phyloP scores from a whole-genome alignment of 2,329 filamentous ascomycete species.

The Colletotrichum coccodes region DNA sequence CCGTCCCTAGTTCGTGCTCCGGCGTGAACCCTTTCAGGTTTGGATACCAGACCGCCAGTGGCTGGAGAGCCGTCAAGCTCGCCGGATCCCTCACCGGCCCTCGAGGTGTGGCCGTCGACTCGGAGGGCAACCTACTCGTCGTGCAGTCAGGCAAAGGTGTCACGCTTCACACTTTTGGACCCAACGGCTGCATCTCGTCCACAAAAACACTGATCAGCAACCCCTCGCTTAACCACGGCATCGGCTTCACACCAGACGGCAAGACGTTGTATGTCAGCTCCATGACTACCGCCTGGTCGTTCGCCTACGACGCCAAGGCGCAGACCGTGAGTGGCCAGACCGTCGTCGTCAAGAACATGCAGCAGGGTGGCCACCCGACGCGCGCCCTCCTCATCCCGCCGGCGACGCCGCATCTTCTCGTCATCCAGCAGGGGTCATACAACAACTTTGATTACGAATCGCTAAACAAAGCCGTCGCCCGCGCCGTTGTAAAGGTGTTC shows the following conservation, averaged over 20 bases:
- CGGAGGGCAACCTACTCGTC: constrained; percentile 49
- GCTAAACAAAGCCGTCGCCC: constrained; percentile 43
- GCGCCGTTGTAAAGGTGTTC: constrained; percentile 55
- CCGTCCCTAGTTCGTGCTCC: constrained; percentile 45
- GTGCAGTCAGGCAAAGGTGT: constrained; percentile 48
- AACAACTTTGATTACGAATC: constrained; percentile 50
- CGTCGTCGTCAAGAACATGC: constrained; percentile 50
- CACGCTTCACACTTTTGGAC: constrained; percentile 51
- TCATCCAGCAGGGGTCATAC: constrained; percentile 51
- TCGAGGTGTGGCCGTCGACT: constrained; percentile 49
- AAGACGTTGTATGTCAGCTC: constrained; percentile 51
- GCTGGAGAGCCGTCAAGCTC: constrained; percentile 52
- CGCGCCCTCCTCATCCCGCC: constrained; percentile 48
- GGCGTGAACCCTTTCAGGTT: constrained; percentile 43
- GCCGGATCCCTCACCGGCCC: constrained; percentile 47
- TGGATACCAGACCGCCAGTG: constrained; percentile 45
- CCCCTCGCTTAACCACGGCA: constrained; percentile 49
- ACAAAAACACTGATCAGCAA: constrained; percentile 48
- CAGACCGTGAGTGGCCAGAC: constrained; percentile 56
- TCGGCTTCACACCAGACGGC: constrained; percentile 50
- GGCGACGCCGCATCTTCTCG: constrained; percentile 47
- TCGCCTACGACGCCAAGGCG: constrained; percentile 63
- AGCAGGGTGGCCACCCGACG: constrained; percentile 50
- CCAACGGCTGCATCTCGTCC: constrained; percentile 51
- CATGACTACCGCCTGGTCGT: constrained; percentile 59